Evolutionary conservation across 2,329 filamentous ascomycete genomes (phyloP).

Genomic region (Lasiodiplodia theobromae): DNA sequence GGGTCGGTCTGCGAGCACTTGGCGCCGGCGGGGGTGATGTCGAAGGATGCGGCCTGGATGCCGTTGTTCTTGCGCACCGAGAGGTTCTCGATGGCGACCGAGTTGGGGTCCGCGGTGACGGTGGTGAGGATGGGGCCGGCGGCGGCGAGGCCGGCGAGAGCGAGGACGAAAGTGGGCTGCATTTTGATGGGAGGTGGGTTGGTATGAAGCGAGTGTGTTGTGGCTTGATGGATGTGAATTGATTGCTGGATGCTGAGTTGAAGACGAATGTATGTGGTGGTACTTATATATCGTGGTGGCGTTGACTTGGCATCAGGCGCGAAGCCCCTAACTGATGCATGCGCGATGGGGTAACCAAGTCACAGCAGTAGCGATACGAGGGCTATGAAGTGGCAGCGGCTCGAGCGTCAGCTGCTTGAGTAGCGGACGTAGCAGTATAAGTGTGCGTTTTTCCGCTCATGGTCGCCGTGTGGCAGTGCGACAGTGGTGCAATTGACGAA

Average conservation of each 20-base stretch:
- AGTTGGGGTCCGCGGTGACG: conserved; percentile 7
- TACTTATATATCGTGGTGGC: neutral
- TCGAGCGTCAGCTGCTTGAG: neutral
- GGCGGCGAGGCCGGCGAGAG: neutral
- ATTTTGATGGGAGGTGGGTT: neutral
- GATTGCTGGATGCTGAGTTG: neutral
- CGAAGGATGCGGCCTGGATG: conserved; percentile 13
- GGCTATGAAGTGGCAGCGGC: conserved; percentile 4
- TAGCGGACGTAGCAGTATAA: neutral
- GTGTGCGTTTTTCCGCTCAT: neutral
- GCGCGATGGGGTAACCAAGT: neutral
- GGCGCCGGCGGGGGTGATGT: neutral
- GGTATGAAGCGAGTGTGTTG: neutral
- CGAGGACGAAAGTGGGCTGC: conserved; percentile 12
- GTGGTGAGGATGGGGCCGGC: neutral
- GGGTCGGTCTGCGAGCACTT: conserved; percentile 12
- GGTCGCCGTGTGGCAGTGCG: neutral
- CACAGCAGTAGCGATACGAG: neutral
- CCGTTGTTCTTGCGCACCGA: conserved; percentile 22
- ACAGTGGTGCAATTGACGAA: neutral
- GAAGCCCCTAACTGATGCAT: neutral
- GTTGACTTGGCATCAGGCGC: neutral
- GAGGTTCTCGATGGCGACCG: conserved; percentile 12
- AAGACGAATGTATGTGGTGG: neutral
- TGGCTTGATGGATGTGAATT: neutral